Percentiles rank a stretch among this genome's conserved stretches.
phyloP scores from a whole-genome alignment of 2,329 filamentous ascomycete genomes.

The Colletotrichum gigasporum region DNA sequence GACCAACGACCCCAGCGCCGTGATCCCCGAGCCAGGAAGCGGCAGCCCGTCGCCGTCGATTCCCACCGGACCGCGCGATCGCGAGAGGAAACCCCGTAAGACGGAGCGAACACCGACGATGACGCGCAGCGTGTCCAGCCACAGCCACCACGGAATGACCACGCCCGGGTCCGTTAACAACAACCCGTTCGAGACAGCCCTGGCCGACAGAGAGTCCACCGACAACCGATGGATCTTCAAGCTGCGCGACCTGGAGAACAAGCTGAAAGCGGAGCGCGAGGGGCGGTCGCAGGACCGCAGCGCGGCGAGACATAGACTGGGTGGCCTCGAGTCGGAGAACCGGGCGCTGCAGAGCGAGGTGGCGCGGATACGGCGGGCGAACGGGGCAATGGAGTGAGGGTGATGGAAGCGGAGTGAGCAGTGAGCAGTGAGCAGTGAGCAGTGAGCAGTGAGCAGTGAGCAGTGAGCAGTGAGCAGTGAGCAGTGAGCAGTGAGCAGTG shows the following conservation, averaged over 20 bases:
- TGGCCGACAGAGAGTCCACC: conserved; percentile 44
- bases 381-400: conserved; percentile 27
- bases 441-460: not conserved
- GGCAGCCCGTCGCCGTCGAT: conserved; percentile 64
- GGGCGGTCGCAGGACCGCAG: conserved; percentile 84
- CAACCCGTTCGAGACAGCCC: conserved; percentile 32
- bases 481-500: not conserved
- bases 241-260: conserved; percentile 85
- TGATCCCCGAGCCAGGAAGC: conserved; percentile 42
- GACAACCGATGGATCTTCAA: conserved; percentile 87
- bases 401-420: not conserved
- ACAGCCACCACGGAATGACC: conserved; percentile 12
- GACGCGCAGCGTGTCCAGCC: conserved; percentile 39
- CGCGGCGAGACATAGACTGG: conserved; percentile 81
- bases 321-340: conserved; percentile 80
- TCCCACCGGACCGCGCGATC: conserved; percentile 62
- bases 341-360: conserved; percentile 73
- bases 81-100: conserved; percentile 36
- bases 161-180: conserved; percentile 21
- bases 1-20: conserved; percentile 47
- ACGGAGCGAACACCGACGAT: conserved; percentile 38
- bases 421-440: not conserved
- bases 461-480: not conserved
- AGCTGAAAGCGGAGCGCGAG: conserved; percentile 91
- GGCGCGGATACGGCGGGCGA: conserved; percentile 44